Percentiles rank a stretch among this genome's conserved stretches.
These are phyloP conservation scores for Conoideocrella luteorostrata DNA, from an alignment of 2,329 filamentous ascomycete species.

Conservation along the genomic window DNA sequence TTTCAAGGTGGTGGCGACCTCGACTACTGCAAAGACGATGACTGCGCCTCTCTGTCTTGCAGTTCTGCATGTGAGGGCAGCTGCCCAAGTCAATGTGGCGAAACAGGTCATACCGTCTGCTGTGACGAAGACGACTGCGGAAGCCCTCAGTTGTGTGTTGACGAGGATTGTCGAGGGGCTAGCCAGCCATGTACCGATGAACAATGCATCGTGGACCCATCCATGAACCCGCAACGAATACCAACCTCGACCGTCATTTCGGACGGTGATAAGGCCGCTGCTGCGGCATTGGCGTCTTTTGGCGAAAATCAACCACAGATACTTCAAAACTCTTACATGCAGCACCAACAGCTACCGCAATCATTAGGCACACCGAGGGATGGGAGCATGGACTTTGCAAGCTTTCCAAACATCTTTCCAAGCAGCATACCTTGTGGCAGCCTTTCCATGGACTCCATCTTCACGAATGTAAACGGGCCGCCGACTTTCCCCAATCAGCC, in stretches of 20 bases:
- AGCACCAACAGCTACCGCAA: constrained; percentile 9
- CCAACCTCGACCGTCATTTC: constrained; percentile 9
- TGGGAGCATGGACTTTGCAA: constrained; percentile 8
- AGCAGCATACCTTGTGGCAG: constrained; percentile 15
- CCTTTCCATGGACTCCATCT: constrained; percentile 15
- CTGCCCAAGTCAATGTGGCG: constrained; percentile 29
- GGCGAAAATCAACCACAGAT: constrained; percentile 15
- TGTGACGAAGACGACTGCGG: constrained; percentile 30
- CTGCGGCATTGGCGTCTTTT: constrained; percentile 25
- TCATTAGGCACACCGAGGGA: constrained; percentile 3
- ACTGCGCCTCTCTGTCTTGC: constrained; percentile 26
- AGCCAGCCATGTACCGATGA: constrained; percentile 28
- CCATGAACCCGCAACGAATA: neutral
- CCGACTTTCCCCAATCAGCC: constrained; percentile 11
- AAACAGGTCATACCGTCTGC: constrained; percentile 23
- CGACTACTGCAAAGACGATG: constrained; percentile 16
- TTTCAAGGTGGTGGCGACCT: constrained; percentile 1
- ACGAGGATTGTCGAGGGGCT: constrained; percentile 29
- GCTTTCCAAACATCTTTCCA: constrained; percentile 11
- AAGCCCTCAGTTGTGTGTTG: constrained; percentile 17
- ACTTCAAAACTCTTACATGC: constrained; percentile 9
- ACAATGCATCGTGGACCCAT: constrained; percentile 23
- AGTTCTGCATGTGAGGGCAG: constrained; percentile 27
- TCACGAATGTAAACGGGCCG: constrained; percentile 7
- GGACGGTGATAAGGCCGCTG: constrained; percentile 20